A percentile compares a stretch with the other conserved stretches of the same genome.
phyloP scores from a whole-genome alignment of 1,139 yeast genomes.

The Taphrina confusa region DNA sequence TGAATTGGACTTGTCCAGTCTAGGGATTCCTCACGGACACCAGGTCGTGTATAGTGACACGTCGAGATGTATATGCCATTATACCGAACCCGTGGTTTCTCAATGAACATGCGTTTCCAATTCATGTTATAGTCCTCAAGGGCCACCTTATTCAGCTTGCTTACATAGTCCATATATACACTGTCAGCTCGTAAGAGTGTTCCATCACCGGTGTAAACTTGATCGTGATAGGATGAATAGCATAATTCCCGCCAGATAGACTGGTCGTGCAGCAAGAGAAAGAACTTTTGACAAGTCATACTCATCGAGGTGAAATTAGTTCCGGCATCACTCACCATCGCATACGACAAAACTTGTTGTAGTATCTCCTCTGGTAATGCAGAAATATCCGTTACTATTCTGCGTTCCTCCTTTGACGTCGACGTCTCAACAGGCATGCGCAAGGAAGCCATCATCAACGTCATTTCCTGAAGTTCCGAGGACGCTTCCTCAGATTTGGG shows the following conservation, averaged over 20 bases:
- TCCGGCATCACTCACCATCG: conserved; percentile 56
- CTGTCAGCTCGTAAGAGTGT: conserved; percentile 3
- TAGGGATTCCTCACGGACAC: conserved; percentile 61
- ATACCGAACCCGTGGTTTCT: conserved; percentile 73
- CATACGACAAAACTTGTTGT: conserved; percentile 55
- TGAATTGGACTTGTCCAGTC: conserved; percentile 71
- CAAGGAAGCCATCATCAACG: conserved; percentile 12
- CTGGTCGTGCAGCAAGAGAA: conserved; percentile 62
- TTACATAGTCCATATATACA: conserved; percentile 21
- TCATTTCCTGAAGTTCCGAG: conserved; percentile 1
- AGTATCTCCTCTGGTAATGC: conserved; percentile 68
- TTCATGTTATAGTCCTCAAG: conserved; percentile 41
- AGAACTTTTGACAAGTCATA: conserved; percentile 61
- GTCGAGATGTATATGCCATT: conserved; percentile 84
- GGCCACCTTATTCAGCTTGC: conserved; percentile 34
- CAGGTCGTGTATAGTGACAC: conserved; percentile 79
- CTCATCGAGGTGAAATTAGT: conserved; percentile 61
- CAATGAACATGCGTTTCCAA: conserved; percentile 49
- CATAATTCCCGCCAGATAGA: conserved; percentile 62
- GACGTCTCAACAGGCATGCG: conserved; percentile 13
- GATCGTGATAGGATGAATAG: conserved; percentile 58
- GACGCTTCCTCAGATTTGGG: conserved; percentile 40
- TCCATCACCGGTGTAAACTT: conserved; percentile 46
- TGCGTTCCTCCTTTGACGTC: conserved; percentile 44
- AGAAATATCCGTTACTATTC: conserved; percentile 54